Conservation (phyloP, 1,284 basidiomycete genomes). For the Ceratobasidium sp. region DNA sequence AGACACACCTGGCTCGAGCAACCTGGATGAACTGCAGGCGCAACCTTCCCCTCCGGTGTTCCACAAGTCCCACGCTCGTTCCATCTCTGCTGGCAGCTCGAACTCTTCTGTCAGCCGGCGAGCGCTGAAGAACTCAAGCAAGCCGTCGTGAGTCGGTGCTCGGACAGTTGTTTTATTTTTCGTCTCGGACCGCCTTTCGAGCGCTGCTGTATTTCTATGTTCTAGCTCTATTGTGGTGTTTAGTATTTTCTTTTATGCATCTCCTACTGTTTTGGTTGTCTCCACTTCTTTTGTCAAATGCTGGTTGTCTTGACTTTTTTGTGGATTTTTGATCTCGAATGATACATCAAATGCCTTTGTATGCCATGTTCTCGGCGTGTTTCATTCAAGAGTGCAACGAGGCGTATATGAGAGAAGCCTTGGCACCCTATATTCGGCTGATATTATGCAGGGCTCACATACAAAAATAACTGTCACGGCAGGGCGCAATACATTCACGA, state of each 20-base stretch:
- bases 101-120: conserved; percentile 43
- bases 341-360: conserved; percentile 20
- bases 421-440: background rate
- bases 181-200: conserved; percentile 19
- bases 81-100: conserved; percentile 38
- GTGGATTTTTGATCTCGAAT: conserved; percentile 31
- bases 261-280: conserved; percentile 11
- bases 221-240: conserved; percentile 15
- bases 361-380: background rate
- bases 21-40: conserved; percentile 40
- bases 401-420: conserved; percentile 8
- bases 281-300: conserved; percentile 45
- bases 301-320: conserved; percentile 47
- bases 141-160: conserved; percentile 24
- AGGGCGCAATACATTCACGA: background rate
- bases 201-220: conserved; percentile 43
- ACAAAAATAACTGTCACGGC: background rate
- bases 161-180: conserved; percentile 10
- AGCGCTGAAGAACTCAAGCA: conserved; percentile 37
- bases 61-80: conserved; percentile 34
- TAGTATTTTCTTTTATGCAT: conserved; percentile 10
- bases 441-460: background rate
- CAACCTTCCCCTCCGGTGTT: conserved; percentile 11
- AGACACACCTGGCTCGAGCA: conserved; percentile 23
- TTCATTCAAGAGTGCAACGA: background rate